Evolutionary conservation across 2,329 filamentous ascomycete genomes (phyloP).

Genomic region (Sporothrix pallida): DNA sequence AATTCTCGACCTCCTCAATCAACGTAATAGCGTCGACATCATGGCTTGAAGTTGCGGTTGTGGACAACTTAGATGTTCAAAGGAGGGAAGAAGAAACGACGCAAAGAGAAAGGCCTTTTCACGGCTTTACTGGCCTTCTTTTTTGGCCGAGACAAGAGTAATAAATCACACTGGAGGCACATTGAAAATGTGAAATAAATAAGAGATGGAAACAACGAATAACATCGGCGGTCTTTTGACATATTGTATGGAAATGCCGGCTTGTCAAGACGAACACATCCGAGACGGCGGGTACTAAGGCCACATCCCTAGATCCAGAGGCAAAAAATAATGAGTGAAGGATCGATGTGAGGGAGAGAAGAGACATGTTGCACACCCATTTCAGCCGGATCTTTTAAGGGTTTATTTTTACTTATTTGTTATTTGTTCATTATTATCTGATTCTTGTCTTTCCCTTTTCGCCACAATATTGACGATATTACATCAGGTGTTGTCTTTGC

Average conservation of each 20-base stretch:
- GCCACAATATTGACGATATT: neutral
- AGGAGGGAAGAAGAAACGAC: neutral
- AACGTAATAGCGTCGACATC: neutral
- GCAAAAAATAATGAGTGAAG: neutral
- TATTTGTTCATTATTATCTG: neutral
- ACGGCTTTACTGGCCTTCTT: neutral
- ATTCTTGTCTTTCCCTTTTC: neutral
- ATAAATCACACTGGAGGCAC: neutral
- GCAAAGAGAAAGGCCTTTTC: neutral
- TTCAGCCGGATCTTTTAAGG: constrained; percentile 1
- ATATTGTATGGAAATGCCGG: neutral
- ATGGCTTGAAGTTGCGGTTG: neutral
- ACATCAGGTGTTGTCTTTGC: neutral
- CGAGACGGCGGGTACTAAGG: neutral
- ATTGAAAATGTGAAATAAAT: neutral
- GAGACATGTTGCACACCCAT: constrained; percentile 1
- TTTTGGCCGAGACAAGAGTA: neutral
- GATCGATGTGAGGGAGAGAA: constrained; percentile 5
- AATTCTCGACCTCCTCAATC: neutral
- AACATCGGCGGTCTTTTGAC: neutral
- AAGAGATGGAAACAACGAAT: neutral
- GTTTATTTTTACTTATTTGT: neutral
- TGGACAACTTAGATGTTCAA: neutral
- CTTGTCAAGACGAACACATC: constrained; percentile 8
- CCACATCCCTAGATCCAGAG: constrained; percentile 19